A percentile compares a stretch with the other conserved stretches of the same genome.
Evolutionary conservation across 192 early-diverging fungal species (phyloP).

Genomic region (Umbelopsis sp.): DNA sequence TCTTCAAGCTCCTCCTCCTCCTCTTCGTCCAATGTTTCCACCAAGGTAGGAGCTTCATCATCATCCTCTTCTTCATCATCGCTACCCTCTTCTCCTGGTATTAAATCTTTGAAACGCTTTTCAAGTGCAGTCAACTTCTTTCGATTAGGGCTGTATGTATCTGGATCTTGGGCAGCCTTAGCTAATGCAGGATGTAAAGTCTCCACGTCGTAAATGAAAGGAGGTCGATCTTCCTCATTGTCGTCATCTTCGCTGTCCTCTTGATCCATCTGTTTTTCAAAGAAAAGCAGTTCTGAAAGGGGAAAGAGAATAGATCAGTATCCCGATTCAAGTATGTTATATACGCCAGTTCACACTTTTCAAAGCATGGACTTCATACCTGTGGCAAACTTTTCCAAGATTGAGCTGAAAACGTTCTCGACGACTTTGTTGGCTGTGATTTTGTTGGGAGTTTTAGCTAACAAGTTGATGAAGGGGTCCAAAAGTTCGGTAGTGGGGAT

Average conservation of each 20-base stretch:
- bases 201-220: slow-evolving; percentile 23
- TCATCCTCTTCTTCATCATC: slow-evolving; percentile 26
- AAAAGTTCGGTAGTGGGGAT: slow-evolving; percentile 54
- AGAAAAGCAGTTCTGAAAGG: slow-evolving; percentile 17
- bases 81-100: slow-evolving; percentile 27
- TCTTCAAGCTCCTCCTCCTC: slow-evolving; percentile 30
- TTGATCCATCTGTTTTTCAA: slow-evolving; percentile 39
- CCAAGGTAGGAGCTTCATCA: slow-evolving; percentile 32
- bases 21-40: slow-evolving; percentile 28
- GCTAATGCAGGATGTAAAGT: neutral
- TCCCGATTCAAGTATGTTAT: neutral
- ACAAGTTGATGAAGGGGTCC: slow-evolving; percentile 53
- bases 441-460: slow-evolving; percentile 52
- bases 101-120: slow-evolving; percentile 13
- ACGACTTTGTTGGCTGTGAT: slow-evolving; percentile 52
- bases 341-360: too few relatives aligned
- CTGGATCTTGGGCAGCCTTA: neutral
- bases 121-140: slow-evolving; percentile 14
- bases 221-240: slow-evolving; percentile 34
- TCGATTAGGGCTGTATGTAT: slow-evolving; percentile 12
- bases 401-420: slow-evolving; percentile 47
- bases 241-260: slow-evolving; percentile 41
- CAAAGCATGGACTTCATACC: neutral
- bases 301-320: slow-evolving; percentile 7
- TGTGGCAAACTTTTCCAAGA: slow-evolving; percentile 43